Base-by-base conservation (phyloP, 352 stramenopile species). In the Globisporangium acanthophoron region DNA sequence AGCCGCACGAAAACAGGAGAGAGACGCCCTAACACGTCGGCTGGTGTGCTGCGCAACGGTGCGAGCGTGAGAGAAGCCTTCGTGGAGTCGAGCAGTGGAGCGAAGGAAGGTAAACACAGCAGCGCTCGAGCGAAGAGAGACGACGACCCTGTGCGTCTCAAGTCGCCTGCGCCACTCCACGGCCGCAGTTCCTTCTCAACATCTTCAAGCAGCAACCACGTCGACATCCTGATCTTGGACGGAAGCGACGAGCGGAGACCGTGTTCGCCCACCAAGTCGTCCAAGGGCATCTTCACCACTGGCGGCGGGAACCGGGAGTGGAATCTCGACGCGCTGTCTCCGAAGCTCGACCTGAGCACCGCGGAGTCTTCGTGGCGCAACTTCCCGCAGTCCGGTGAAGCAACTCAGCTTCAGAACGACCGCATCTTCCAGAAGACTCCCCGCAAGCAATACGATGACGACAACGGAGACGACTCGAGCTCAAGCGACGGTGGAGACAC, bases 201-300 rank as follows among this genome's bases (percentile, higher is more conserved):
- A 29, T 43, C 33, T 4, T 31, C 21, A 1, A 39, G 47, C 12
- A 53, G 47, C 33, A 58, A 56, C 56, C 39, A 54, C 31, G 73
- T 88, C 0, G 78, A 88, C 33, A 87, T 88, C 44, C 54, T 87
- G 24, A 71, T 88, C 21, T 61, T 89, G 39, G 71, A 87, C 61
- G 76, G 74, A 27, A 62, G 66, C 50, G 65, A 87, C 40, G 66
- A 80, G 37, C 60, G 65, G 44, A 63, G 62, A 12, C 70, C 75
- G 29, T 85, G 72, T 39, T 87, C 78, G 20, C 72, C 71, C 3
- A 71, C 62, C n/a, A 85, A 85, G 55, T 80, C 76, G 6, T 59
- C 68, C 5, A 67, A 65, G 1, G 76, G 74, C 2, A 76, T 85
- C 27, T 87, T 80, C 54, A 74, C 71, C 2, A 65, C 72, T 2